phyloP scores from a whole-genome alignment of 108 stramenopile genomes.

The Skeletonema menzelii region DNA sequence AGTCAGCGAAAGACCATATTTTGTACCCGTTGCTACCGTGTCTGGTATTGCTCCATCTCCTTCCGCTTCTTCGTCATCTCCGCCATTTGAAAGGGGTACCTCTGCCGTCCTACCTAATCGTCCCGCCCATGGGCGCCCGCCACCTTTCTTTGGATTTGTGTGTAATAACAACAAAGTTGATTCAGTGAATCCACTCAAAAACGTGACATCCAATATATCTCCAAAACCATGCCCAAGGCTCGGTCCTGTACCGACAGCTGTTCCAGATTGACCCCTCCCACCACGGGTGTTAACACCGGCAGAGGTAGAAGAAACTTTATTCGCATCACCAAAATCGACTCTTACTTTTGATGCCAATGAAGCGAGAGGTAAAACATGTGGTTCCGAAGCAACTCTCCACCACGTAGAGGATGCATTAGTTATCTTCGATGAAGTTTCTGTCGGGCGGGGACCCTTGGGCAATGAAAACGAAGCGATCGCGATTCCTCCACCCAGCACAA shows the following conservation, averaged over 20 bases:
- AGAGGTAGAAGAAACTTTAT: constrained; percentile 5
- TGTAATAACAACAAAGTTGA: constrained; percentile 79
- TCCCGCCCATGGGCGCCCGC: constrained; percentile 65
- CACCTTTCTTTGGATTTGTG: constrained; percentile 54
- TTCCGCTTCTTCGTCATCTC: constrained; percentile 5
- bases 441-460: constrained; percentile 34
- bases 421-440: not conserved
- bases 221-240: constrained; percentile 78
- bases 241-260: constrained; percentile 9
- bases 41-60: constrained; percentile 13
- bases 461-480: constrained; percentile 64
- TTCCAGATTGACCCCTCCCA: not conserved
- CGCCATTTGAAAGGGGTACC: constrained; percentile 17
- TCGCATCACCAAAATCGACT: constrained; percentile 16
- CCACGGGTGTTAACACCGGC: constrained; percentile 10
- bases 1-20: constrained; percentile 64
- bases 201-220: constrained; percentile 63
- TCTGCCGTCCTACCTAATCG: constrained; percentile 62
- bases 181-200: constrained; percentile 78
- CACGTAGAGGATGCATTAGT: constrained; percentile 22
- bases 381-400: constrained; percentile 73
- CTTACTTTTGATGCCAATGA: constrained; percentile 39
- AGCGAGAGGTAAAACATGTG: constrained; percentile 72
- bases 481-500: constrained; percentile 79
- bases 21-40: constrained; percentile 43